These are phyloP conservation scores for Metschnikowia bowlesiae DNA, from an alignment of 805 yeast genomes.

Conservation along the genomic window DNA sequence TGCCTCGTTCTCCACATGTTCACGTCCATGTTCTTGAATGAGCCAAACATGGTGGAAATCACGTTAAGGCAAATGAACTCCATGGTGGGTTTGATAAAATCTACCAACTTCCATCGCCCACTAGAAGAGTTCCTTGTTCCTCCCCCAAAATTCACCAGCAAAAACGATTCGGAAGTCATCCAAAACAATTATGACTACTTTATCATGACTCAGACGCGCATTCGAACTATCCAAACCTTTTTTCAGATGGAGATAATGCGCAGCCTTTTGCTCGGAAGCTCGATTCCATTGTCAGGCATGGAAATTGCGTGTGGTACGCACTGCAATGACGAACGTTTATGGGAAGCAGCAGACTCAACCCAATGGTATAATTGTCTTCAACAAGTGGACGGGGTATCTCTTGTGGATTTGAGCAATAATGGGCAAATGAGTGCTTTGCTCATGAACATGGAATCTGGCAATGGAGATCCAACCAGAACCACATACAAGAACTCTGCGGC, in stretches of 20 bases:
- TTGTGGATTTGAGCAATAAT: constrained; percentile 56
- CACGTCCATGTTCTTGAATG: constrained; percentile 53
- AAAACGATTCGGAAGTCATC: constrained; percentile 23
- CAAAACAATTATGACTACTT: constrained; percentile 48
- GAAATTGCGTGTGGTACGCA: constrained; percentile 58
- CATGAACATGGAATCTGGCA: constrained; percentile 42
- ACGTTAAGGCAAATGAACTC: constrained; percentile 52
- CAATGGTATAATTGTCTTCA: constrained; percentile 46
- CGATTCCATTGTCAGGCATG: constrained; percentile 38
- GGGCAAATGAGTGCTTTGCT: constrained; percentile 44
- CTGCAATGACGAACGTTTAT: constrained; percentile 54
- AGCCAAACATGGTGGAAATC: constrained; percentile 45
- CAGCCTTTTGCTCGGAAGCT: constrained; percentile 41
- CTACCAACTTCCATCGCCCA: constrained; percentile 50
- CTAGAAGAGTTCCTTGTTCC: constrained; percentile 30
- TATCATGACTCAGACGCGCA: constrained; percentile 51
- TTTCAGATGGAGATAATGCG: constrained; percentile 48
- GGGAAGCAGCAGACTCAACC: constrained; percentile 47
- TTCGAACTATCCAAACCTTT: constrained; percentile 49
- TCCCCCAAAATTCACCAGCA: constrained; percentile 20
- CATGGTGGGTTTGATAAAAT: constrained; percentile 49
- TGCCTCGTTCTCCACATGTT: constrained; percentile 53
- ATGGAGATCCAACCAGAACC: constrained; percentile 30
- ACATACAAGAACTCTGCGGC: constrained; percentile 51
- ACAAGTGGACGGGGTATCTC: constrained; percentile 11